Percentiles rank a stretch among this genome's conserved stretches.
Conservation (phyloP, 78 protist genomes). For the Dictyostelium purpureum region DNA sequence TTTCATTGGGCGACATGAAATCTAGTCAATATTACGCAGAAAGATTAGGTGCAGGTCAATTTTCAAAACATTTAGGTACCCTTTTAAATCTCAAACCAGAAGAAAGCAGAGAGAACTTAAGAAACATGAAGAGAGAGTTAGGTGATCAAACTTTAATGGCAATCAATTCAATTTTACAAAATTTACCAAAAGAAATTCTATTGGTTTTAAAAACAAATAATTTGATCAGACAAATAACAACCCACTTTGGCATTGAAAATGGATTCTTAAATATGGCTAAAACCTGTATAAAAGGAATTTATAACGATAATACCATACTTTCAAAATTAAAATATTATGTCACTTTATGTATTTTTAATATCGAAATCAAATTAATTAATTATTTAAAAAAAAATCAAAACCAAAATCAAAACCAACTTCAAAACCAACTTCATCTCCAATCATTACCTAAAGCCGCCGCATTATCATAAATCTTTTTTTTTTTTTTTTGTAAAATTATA, state of each 20-base stretch:
- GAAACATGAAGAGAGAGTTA: slow-evolving; percentile 32
- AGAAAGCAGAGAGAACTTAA: slow-evolving; percentile 48
- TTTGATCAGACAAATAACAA: slow-evolving; percentile 64
- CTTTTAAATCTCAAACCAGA: slow-evolving; percentile 52
- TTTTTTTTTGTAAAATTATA: too few relatives aligned
- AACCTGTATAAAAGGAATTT: slow-evolving; percentile 65
- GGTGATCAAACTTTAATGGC: slow-evolving; percentile 48
- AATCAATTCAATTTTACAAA: slow-evolving; percentile 39
- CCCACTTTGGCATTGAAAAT: slow-evolving; percentile 72
- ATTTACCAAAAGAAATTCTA: slow-evolving; percentile 71
- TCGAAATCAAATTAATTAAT: slow-evolving; percentile 8
- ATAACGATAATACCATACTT: neutral
- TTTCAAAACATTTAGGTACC: slow-evolving; percentile 38
- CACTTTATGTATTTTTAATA: slow-evolving; percentile 36
- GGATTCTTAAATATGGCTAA: slow-evolving; percentile 68
- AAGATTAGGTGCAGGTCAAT: slow-evolving; percentile 55
- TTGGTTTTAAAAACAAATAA: slow-evolving; percentile 75
- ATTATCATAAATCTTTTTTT: too few relatives aligned
- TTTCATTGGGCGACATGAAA: slow-evolving; percentile 34
- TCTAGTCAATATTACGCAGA: slow-evolving; percentile 31
- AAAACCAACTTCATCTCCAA: neutral
- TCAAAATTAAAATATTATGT: slow-evolving; percentile 18
- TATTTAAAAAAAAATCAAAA: neutral
- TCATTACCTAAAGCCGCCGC: too few relatives aligned
- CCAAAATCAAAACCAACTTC: neutral